These are phyloP conservation scores for Ceriops decandra DNA, from an alignment of 345 rosid genomes.

Conservation along the genomic window DNA sequence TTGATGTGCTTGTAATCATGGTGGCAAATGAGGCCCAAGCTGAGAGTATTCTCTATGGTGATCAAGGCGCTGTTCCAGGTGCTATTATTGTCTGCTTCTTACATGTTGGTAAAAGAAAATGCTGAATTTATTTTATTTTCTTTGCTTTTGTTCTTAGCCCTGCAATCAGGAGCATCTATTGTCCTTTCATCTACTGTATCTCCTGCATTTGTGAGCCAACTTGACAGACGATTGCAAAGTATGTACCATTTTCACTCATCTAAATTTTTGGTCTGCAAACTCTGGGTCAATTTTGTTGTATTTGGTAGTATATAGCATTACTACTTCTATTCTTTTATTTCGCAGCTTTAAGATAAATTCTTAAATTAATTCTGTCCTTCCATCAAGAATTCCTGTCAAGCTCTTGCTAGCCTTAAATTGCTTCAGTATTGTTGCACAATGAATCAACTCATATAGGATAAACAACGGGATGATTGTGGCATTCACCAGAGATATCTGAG, in stretches of 20 bases:
- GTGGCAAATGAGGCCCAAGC: slow-evolving; percentile 93
- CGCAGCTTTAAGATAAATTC: background rate
- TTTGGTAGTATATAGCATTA: background rate
- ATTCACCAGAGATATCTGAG: background rate
- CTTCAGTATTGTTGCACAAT: background rate
- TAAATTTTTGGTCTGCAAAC: slow-evolving; percentile 8
- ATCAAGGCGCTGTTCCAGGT: slow-evolving; percentile 85
- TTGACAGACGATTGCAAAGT: slow-evolving; percentile 72
- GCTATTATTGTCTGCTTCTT: slow-evolving; percentile 12
- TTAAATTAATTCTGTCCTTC: background rate
- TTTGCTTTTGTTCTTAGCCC: slow-evolving; percentile 40
- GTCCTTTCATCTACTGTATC: slow-evolving; percentile 91
- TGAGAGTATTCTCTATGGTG: slow-evolving; percentile 71
- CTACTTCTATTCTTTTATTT: background rate
- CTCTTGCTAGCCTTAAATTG: too few species aligned
- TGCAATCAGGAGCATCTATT: slow-evolving; percentile 69
- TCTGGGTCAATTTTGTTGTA: background rate
- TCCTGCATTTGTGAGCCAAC: slow-evolving; percentile 69
- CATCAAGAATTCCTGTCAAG: background rate
- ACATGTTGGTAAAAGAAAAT: slow-evolving; percentile 10
- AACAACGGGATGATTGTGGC: background rate
- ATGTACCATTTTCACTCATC: slow-evolving; percentile 22
- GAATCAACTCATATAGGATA: background rate
- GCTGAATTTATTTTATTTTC: slow-evolving; percentile 22
- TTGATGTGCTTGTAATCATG: slow-evolving; percentile 83